These are phyloP conservation scores for Candida sithepensis DNA, from an alignment of 805 yeast species.

Conservation along the genomic window DNA sequence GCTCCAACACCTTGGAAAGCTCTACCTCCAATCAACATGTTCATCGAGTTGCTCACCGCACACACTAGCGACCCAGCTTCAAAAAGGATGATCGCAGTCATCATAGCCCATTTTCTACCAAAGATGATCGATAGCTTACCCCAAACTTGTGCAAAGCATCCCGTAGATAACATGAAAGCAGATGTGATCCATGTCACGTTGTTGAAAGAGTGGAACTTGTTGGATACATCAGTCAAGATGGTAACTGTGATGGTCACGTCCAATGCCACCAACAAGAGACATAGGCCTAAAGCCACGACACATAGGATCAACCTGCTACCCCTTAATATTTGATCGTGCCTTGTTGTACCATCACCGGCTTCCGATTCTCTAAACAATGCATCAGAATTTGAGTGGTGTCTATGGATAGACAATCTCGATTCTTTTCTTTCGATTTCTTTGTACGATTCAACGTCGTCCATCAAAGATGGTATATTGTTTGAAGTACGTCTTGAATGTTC, in stretches of 20 bases:
- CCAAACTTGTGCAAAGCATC: constrained; percentile 52
- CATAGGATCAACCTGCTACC: constrained; percentile 20
- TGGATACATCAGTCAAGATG: constrained; percentile 45
- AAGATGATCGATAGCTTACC: constrained; percentile 53
- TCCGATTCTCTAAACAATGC: constrained; percentile 29
- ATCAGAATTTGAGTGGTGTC: background rate
- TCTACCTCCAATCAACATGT: constrained; percentile 66
- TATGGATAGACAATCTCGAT: too few relatives aligned
- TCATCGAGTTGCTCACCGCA: constrained; percentile 53
- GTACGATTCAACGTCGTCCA: too few relatives aligned
- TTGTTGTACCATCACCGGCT: constrained; percentile 37
- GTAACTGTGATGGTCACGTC: constrained; percentile 59
- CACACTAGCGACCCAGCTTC: constrained; percentile 59
- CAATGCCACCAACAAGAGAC: constrained; percentile 36
- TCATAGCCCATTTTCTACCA: constrained; percentile 51
- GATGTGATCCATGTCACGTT: constrained; percentile 58
- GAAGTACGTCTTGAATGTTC: too few relatives aligned
- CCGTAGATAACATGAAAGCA: constrained; percentile 52
- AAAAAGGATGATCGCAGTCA: constrained; percentile 49
- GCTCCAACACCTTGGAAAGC: constrained; percentile 71
- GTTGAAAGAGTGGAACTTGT: constrained; percentile 45
- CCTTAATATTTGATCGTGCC: constrained; percentile 25
- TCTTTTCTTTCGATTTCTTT: too few relatives aligned
- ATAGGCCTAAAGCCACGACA: constrained; percentile 12
- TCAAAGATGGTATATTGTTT: too few relatives aligned